phyloP scores from a whole-genome alignment of 768 basidiomycete genomes.

The Chiua virens region DNA sequence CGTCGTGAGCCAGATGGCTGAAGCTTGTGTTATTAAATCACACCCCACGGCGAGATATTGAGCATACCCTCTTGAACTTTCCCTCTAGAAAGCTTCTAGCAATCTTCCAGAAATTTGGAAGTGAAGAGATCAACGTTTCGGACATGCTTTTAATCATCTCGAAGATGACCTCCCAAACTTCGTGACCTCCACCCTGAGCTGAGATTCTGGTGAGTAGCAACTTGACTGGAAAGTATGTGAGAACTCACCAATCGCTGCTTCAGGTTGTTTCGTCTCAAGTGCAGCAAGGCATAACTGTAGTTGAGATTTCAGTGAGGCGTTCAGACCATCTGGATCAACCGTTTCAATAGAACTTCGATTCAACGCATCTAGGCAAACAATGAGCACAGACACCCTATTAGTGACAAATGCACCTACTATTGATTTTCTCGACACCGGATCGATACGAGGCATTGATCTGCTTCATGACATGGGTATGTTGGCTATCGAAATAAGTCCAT shows the following conservation, averaged over 20 bases:
- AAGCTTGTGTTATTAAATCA: slow-evolving; percentile 8
- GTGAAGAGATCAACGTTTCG: slow-evolving; percentile 76
- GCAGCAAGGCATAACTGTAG: slow-evolving; percentile 60
- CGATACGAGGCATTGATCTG: slow-evolving; percentile 67
- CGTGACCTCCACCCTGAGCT: slow-evolving; percentile 73
- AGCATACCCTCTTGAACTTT: slow-evolving; percentile 79
- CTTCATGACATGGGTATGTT: slow-evolving; percentile 83
- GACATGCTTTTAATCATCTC: slow-evolving; percentile 85
- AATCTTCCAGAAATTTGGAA: slow-evolving; percentile 95
- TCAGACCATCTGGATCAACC: slow-evolving; percentile 39
- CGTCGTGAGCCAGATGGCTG: slow-evolving; percentile 56
- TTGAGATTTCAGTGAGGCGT: slow-evolving; percentile 49
- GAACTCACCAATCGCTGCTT: slow-evolving; percentile 55
- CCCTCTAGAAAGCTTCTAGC: slow-evolving; percentile 90
- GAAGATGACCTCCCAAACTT: slow-evolving; percentile 79
- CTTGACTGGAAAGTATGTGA: neutral
- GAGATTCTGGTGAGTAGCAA: neutral
- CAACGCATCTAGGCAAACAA: slow-evolving; percentile 41
- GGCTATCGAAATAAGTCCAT: slow-evolving; percentile 95
- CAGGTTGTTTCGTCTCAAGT: slow-evolving; percentile 63
- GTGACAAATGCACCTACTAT: slow-evolving; percentile 36
- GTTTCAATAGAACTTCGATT: slow-evolving; percentile 41
- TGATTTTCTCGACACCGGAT: slow-evolving; percentile 48
- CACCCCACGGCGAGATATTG: neutral
- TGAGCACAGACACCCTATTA: slow-evolving; percentile 4